Evolutionary conservation across 2,329 filamentous ascomycete genomes (phyloP), one percentile per base, ranked within the genome.

Genomic region (Nemania abortiva): DNA sequence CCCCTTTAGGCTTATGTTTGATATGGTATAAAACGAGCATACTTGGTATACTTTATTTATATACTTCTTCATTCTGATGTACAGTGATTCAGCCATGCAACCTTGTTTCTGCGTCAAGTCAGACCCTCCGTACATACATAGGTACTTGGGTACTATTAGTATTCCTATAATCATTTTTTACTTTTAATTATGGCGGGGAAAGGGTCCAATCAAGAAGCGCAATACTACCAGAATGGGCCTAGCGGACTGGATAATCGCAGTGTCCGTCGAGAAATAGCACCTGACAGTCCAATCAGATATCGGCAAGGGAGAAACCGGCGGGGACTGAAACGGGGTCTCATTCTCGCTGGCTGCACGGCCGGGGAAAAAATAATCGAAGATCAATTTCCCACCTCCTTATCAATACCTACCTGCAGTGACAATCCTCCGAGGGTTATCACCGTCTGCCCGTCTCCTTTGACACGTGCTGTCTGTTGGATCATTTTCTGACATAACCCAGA

Each of bases 361-460:
- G 67, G 67, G 63, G 59, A 55, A 70, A 66, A 64, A 57, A 67
- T 64, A 68, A 49, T 55, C 20, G 62, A 59, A 37, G 39, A 22
- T 47, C 58, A 64, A 66, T 66, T 61, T 65, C 50, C 50, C 42
- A 20, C 59, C 64, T 56, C 62, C 67, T 70, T 71, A 70, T 70
- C 65, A 53, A 60, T 24, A 56, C 49, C 39, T 15, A 18, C 39
- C 39, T 42, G 15, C 39, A 42, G 24, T 27, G 24, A 27, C 13
- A 42, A 18, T 15, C 39, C 39, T 42, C 39, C 39, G 47, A n/a
- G 47, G n/a, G 22, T 27, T 50, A 49, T 65, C 42, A 66, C 22
- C 29, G 2, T 18, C 11, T 20, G 20, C 24, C 22, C 52, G 20
- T 22, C 45, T 60, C 20, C 22, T 11, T 27, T 24, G 47, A 52